Base-by-base conservation (phyloP, 768 basidiomycete genomes). In the Tylopilus sp. region DNA sequence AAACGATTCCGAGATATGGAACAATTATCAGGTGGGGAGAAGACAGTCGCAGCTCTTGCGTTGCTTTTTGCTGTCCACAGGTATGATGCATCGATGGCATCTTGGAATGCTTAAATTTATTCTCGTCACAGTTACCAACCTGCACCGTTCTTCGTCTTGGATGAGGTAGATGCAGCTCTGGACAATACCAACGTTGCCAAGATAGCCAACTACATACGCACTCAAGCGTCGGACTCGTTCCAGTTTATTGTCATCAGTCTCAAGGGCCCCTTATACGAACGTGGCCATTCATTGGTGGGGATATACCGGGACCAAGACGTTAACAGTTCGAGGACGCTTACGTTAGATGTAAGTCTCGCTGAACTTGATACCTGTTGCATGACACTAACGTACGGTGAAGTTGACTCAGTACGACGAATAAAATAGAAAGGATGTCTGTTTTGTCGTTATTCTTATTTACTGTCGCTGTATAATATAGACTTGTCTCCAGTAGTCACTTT, bases 1-100 rank as follows among this genome's bases (percentile, higher is more conserved):
- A 99, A 99, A 68, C 88, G 94, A 2, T 98, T 98, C 79, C 81
- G 95, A 55, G 97, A 98, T 66, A 98, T 98, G 95, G 95, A 98
- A 52, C 95, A 98, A 67, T 75, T 98, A 13, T 98, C 95, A 0
- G 97, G 95, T 48, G 97, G 95, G 20, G 97, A 99, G 68, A 98
- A 98, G 75, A 98, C 97, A 0, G 95, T 98, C 43, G 97, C 97
- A 6, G 95, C 95, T 6, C 74, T 98, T n/a, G 95, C 95, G 1
- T 75, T 99, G 18, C 77, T 98, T 28, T 98, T 98, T 59, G 95
- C 97, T 5, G 95, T 98, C 48, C 95, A 99, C 69, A 94, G 89
- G 92, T 88, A 46, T 33, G 72, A 8, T 36, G 9, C 35, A 30
- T 11, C 44, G 31, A 20, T 39, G 45, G 18, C 8, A 20, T 9